phyloP scores from a whole-genome alignment of 2,329 filamentous ascomycete species.

The Coleophoma cylindrospora region DNA sequence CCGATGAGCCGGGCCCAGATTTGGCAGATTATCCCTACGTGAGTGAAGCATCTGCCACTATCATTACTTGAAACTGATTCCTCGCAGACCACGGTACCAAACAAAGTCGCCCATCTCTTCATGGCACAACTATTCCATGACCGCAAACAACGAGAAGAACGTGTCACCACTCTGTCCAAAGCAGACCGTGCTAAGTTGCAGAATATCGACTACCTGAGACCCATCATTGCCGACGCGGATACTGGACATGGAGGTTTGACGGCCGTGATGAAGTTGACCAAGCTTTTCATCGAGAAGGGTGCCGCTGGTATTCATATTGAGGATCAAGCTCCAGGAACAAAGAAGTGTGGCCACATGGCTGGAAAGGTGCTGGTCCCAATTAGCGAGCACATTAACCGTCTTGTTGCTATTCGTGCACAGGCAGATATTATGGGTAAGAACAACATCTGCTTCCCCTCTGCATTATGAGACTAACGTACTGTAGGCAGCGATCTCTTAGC shows the following conservation, averaged over 20 bases:
- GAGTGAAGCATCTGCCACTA: conserved; percentile 26
- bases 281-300: conserved; percentile 94
- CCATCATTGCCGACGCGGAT: conserved; percentile 94
- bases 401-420: conserved; percentile 94
- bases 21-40: conserved; percentile 95
- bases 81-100: conserved; percentile 84
- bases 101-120: conserved; percentile 97
- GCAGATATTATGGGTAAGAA: conserved; percentile 89
- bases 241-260: conserved; percentile 96
- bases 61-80: conserved; percentile 4
- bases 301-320: conserved; percentile 98
- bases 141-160: conserved; percentile 96
- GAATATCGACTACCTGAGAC: conserved; percentile 89
- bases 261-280: conserved; percentile 99
- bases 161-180: conserved; percentile 66
- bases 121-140: conserved; percentile 99
- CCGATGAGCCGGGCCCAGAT: conserved; percentile 95
- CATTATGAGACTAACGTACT: conserved; percentile 9
- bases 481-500: conserved; percentile 77
- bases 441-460: neutral
- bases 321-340: conserved; percentile 95
- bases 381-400: conserved; percentile 94
- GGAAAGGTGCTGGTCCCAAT: conserved; percentile 97
- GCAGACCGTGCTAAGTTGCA: conserved; percentile 65
- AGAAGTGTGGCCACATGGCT: conserved; percentile 99